These are phyloP conservation scores for Chaetomium globosum DNA, from an alignment of 2,329 filamentous ascomycete genomes.

Conservation along the genomic window DNA sequence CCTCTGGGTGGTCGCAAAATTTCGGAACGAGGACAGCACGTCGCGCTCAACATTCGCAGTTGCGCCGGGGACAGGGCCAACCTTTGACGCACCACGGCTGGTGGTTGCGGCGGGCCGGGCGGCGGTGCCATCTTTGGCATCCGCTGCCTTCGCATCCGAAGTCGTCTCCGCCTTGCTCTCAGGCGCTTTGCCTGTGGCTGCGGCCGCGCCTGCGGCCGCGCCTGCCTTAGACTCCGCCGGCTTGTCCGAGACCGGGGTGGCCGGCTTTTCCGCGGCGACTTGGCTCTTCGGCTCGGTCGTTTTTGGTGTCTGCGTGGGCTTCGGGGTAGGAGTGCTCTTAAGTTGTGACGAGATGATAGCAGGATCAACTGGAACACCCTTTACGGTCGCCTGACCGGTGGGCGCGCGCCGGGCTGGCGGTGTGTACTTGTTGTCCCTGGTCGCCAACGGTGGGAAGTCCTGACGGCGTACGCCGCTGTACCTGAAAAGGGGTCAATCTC, in stretches of 20 bases:
- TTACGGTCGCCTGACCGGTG: conserved; percentile 70
- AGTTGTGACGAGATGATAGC: conserved; percentile 90
- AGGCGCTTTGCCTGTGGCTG: conserved; percentile 38
- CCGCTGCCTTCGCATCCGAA: conserved; percentile 32
- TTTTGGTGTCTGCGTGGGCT: conserved; percentile 40
- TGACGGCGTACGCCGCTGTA: conserved; percentile 89
- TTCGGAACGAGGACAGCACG: conserved; percentile 65
- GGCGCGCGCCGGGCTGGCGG: conserved; percentile 86
- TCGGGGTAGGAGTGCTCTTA: conserved; percentile 50
- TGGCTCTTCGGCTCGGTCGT: conserved; percentile 24
- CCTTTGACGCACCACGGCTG: conserved; percentile 48
- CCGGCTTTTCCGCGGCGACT: conserved; percentile 33
- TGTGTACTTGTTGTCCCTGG: conserved; percentile 73
- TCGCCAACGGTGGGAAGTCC: conserved; percentile 68
- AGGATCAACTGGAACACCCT: conserved; percentile 78
- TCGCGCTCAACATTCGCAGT: conserved; percentile 64
- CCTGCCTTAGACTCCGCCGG: conserved; percentile 39
- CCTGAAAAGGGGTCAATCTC: conserved; percentile 47
- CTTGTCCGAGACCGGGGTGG: conserved; percentile 28
- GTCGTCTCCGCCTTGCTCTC: conserved; percentile 34
- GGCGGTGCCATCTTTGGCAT: conserved; percentile 28
- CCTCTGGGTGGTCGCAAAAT: conserved; percentile 62
- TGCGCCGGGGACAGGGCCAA: conserved; percentile 53
- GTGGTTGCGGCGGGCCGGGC: conserved; percentile 28
- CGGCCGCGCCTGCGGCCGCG: conserved; percentile 35